Evolutionary conservation across 1,284 basidiomycete genomes (phyloP).

Genomic region (Pisolithus thermaeus): DNA sequence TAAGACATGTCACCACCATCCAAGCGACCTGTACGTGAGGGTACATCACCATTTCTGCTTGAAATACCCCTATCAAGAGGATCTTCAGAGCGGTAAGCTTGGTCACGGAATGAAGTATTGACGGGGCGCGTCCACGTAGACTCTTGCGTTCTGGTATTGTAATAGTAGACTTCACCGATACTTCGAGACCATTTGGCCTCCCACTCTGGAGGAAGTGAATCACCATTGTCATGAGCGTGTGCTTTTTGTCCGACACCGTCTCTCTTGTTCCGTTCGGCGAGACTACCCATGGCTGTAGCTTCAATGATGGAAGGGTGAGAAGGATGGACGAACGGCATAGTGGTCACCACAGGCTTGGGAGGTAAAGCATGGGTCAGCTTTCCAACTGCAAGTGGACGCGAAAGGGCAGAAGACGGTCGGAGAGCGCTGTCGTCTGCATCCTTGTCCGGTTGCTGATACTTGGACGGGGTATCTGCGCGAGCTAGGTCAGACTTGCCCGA

Average conservation of each 20-base stretch:
- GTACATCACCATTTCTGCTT: constrained; percentile 21
- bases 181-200: constrained; percentile 49
- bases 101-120: constrained; percentile 22
- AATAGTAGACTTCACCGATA: constrained; percentile 49
- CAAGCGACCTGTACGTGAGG: constrained; percentile 24
- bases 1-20: constrained; percentile 33
- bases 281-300: constrained; percentile 54
- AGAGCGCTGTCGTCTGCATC: constrained; percentile 17
- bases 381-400: constrained; percentile 28
- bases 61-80: constrained; percentile 20
- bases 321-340: constrained; percentile 48
- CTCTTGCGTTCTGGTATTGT: constrained; percentile 51
- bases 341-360: constrained; percentile 58
- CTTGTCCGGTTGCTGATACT: constrained; percentile 21
- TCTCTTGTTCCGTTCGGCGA: constrained; percentile 30
- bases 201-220: constrained; percentile 54
- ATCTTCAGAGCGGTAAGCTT: constrained; percentile 22
- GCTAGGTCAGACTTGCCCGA: neutral
- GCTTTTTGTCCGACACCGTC: constrained; percentile 26
- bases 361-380: constrained; percentile 60
- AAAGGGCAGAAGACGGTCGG: constrained; percentile 26
- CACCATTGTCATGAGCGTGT: constrained; percentile 28
- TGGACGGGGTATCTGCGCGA: constrained; percentile 10
- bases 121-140: constrained; percentile 57
- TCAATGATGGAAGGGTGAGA: constrained; percentile 51